Evolutionary conservation across 1,284 basidiomycete genomes (phyloP).

Genomic region (Marasmius fiardii): DNA sequence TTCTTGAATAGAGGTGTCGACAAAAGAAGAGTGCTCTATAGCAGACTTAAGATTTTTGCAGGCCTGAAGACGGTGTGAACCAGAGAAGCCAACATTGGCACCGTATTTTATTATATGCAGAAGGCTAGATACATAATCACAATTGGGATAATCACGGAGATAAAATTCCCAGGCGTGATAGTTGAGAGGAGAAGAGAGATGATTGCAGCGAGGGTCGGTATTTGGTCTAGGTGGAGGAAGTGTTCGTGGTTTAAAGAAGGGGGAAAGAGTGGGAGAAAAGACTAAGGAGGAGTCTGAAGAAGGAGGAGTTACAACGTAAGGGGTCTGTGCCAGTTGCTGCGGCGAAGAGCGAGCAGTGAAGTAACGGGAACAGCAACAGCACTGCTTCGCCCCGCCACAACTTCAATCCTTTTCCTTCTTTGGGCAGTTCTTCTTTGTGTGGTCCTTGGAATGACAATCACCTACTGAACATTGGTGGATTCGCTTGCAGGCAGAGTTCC

Average conservation of each 20-base stretch:
- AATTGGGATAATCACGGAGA: conserved; percentile 3
- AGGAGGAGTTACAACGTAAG: not conserved
- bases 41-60: conserved; percentile 4
- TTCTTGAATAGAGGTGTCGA: not conserved
- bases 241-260: not conserved
- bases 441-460: conserved; percentile 3
- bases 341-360: conserved; percentile 3
- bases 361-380: not conserved
- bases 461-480: conserved; percentile 1
- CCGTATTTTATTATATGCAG: too few relatives aligned
- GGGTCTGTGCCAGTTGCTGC: not conserved
- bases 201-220: conserved; percentile 7
- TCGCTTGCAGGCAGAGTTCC: not conserved
- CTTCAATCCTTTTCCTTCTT: conserved; percentile 3
- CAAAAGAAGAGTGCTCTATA: not conserved
- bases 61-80: not conserved
- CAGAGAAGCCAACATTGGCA: conserved; percentile 1
- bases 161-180: conserved; percentile 1
- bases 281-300: not conserved
- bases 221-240: too few relatives aligned
- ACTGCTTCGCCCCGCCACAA: not conserved
- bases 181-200: not conserved
- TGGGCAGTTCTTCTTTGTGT: not conserved
- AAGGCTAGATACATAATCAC: too few relatives aligned
- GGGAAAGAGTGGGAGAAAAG: not conserved